Evolutionary conservation across 495 filamentous ascomycete species (phyloP).

Genomic region (Penicillium alfredii): DNA sequence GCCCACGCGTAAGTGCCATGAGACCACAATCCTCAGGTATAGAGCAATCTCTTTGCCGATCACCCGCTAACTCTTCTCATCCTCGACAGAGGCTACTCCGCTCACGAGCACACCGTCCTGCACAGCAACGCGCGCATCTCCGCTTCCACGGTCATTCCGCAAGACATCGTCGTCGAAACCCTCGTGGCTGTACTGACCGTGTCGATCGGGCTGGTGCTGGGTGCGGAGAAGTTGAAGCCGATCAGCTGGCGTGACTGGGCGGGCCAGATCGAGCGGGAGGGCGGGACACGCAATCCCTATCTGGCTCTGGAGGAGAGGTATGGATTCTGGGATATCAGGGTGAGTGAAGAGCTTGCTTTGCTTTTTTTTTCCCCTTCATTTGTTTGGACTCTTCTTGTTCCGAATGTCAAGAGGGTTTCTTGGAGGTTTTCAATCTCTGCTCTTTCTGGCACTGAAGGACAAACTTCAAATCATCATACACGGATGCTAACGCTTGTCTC

Average conservation of each 20-base stretch:
- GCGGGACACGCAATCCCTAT: slow-evolving; percentile 46
- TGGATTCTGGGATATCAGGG: slow-evolving; percentile 65
- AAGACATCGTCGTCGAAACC: slow-evolving; percentile 64
- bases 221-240: slow-evolving; percentile 63
- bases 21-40: too few species aligned
- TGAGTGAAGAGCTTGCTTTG: too few species aligned
- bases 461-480: too few species aligned
- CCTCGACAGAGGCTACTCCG: slow-evolving; percentile 67
- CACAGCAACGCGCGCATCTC: slow-evolving; percentile 51
- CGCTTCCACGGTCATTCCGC: slow-evolving; percentile 51
- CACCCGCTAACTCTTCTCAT: slow-evolving; percentile 2
- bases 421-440: too few species aligned
- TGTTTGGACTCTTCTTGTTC: too few species aligned
- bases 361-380: slow-evolving; percentile 27
- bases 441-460: too few species aligned
- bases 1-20: slow-evolving; percentile 65
- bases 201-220: slow-evolving; percentile 65
- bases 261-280: slow-evolving; percentile 70
- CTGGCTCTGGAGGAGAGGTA: slow-evolving; percentile 51
- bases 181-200: slow-evolving; percentile 58
- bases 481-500: too few species aligned
- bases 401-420: too few species aligned
- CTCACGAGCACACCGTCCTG: slow-evolving; percentile 73
- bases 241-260: slow-evolving; percentile 82
- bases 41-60: too few species aligned